Evolutionary conservation across 108 stramenopile genomes (phyloP).

Genomic region (Ochromonas danica): DNA sequence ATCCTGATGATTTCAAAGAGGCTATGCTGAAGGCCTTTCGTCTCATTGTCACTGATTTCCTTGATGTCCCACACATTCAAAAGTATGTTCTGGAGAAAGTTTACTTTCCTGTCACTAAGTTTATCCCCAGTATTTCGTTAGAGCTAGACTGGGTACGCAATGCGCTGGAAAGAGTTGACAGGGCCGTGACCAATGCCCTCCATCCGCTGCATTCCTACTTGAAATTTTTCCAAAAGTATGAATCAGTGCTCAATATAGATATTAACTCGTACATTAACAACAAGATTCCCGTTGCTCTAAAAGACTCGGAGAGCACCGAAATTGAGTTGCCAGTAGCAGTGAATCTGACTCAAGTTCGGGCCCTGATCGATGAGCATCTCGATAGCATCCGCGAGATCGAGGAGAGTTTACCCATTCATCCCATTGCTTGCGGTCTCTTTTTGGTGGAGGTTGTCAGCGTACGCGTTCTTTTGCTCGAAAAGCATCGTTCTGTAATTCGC

Average conservation of each 20-base stretch:
- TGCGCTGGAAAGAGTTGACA: background rate
- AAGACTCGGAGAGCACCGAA: slow-evolving; percentile 28
- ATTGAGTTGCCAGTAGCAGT: slow-evolving; percentile 45
- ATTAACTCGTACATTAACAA: slow-evolving; percentile 47
- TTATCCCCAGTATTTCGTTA: background rate
- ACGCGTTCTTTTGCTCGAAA: slow-evolving; percentile 46
- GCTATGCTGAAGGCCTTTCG: slow-evolving; percentile 38
- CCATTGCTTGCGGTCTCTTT: slow-evolving; percentile 56
- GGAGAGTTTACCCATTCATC: slow-evolving; percentile 40
- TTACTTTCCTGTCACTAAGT: slow-evolving; percentile 40
- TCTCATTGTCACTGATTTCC: slow-evolving; percentile 27
- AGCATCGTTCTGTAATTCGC: slow-evolving; percentile 52
- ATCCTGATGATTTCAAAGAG: slow-evolving; percentile 15
- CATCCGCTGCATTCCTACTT: slow-evolving; percentile 41
- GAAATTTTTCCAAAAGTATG: slow-evolving; percentile 44
- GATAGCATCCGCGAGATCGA: slow-evolving; percentile 40
- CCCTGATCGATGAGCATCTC: slow-evolving; percentile 48
- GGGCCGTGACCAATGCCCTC: too few relatives aligned
- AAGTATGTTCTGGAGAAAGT: slow-evolving; percentile 62
- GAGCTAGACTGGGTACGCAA: background rate
- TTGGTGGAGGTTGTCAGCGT: slow-evolving; percentile 41
- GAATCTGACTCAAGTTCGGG: slow-evolving; percentile 47
- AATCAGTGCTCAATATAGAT: slow-evolving; percentile 58
- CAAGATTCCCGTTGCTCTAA: slow-evolving; percentile 20
- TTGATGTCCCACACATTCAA: slow-evolving; percentile 54